A percentile compares a stretch with the other conserved stretches of the same genome.
These are phyloP conservation scores for Penicillium hesseltinei DNA, from an alignment of 2,329 filamentous ascomycete genomes.

Conservation along the genomic window DNA sequence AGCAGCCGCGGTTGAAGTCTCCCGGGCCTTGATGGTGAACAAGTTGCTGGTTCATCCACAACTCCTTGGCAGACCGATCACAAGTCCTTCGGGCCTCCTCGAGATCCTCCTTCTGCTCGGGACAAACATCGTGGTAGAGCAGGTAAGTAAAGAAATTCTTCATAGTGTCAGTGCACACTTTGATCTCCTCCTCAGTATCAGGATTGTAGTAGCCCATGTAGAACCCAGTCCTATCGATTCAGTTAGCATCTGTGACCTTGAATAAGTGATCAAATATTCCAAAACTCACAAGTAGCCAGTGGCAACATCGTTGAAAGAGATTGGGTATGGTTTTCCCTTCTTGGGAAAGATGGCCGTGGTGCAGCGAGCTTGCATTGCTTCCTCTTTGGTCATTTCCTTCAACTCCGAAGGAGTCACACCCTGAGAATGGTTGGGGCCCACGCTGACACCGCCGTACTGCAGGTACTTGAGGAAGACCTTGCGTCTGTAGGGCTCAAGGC, in stretches of 20 bases:
- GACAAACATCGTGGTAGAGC: conserved; percentile 78
- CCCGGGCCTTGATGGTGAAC: conserved; percentile 61
- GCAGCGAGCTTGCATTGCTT: conserved; percentile 64
- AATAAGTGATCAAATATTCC: background rate
- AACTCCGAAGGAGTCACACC: conserved; percentile 63
- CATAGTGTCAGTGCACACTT: conserved; percentile 65
- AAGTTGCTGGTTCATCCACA: conserved; percentile 58
- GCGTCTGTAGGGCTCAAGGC: conserved; percentile 62
- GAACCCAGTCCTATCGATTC: conserved; percentile 50
- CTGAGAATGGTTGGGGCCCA: conserved; percentile 60
- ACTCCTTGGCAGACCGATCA: conserved; percentile 63
- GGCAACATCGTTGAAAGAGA: conserved; percentile 77
- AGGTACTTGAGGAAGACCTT: conserved; percentile 77
- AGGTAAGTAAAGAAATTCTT: conserved; percentile 89
- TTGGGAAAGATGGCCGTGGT: conserved; percentile 46
- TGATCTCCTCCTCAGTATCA: conserved; percentile 53
- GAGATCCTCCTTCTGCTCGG: conserved; percentile 71
- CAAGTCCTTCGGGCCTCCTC: conserved; percentile 65
- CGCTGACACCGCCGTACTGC: conserved; percentile 75
- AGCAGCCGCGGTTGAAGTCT: conserved; percentile 74
- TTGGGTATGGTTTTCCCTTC: conserved; percentile 48
- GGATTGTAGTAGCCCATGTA: conserved; percentile 59
- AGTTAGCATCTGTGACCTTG: background rate
- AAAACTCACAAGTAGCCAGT: conserved; percentile 71
- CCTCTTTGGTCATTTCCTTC: conserved; percentile 59